Base-by-base conservation (phyloP, 139 green algal genomes). In the Volvox africanus region DNA sequence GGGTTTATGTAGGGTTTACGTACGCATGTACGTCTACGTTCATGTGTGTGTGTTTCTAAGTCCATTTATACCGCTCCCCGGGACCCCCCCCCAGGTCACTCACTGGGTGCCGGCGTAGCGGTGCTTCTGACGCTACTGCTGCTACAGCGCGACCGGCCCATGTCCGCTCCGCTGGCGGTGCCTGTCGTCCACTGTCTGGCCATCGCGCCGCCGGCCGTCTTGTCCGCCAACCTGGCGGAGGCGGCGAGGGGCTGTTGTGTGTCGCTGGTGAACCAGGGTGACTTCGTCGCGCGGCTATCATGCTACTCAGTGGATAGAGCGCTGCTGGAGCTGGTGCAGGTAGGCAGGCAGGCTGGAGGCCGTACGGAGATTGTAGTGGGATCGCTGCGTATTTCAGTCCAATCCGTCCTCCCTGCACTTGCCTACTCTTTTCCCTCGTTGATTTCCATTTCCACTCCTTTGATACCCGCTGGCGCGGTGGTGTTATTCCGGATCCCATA, bases 71-170 rank as follows among this genome's bases (percentile, higher is more conserved):
- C 67, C 67, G 22, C 11, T 32, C 71, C 71, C 71, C 26, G 71
- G 26, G n/a, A n/a, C 20, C 71, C 26, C 14, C 71, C 35, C n/a
- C 36, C 92, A 95, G 94, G 95, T n/a, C 95, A 97, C 84, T 97
- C 93, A 1, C 86, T 97, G 62, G 95, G 95, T 77, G 96, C 92
- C 18, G 96, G 96, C 33, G 95, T 96, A 30, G 96, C 96, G 20
- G 94, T 92, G 6, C 89, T 97, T 71, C 82, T 97, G 36, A 92
- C 94, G 28, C 82, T 97, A 62, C 92, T 97, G 90, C 86, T 96
- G 37, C 77, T 82, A n/a, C 55, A 82, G 37, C 85, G 26, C 6
- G 37, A 30, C 37, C 61, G 12, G 33, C 78, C 30, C 30, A 89
- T 73, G 84, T 73, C 68, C 16, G 78, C 67, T 16, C 81, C 81